Percentiles rank a stretch among this genome's conserved stretches.
Evolutionary conservation across 78 protist genomes (phyloP).

Genomic region (Dictyostelium firmibasis): DNA sequence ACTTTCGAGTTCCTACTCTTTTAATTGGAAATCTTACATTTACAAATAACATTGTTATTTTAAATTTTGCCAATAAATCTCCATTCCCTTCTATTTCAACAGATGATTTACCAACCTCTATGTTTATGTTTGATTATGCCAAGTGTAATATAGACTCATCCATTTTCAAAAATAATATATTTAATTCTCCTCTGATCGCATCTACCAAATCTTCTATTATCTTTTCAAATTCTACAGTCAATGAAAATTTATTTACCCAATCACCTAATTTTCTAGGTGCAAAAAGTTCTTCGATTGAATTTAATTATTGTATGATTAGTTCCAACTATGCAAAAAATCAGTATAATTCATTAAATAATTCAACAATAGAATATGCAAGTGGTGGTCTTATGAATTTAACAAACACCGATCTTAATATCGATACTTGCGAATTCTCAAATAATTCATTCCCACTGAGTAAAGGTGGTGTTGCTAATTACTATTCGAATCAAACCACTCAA

Average conservation of each 20-base stretch:
- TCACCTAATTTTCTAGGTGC: not conserved
- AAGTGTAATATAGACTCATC: not conserved
- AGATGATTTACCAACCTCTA: not conserved
- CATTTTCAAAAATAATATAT: not conserved
- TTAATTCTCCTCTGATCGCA: not conserved
- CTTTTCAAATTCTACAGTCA: not conserved
- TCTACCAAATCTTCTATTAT: not conserved
- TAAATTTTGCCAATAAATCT: not conserved
- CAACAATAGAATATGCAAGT: not conserved
- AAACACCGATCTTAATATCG: not conserved
- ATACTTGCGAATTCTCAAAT: not conserved
- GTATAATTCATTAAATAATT: not conserved
- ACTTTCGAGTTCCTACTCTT: not conserved
- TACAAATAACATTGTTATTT: not conserved
- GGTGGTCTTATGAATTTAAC: not conserved
- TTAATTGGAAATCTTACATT: not conserved
- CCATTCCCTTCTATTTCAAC: not conserved
- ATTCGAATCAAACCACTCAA: too few relatives aligned
- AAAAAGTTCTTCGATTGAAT: not conserved
- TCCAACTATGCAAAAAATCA: not conserved
- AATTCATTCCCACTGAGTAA: not conserved
- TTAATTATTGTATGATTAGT: not conserved
- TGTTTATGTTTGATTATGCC: not conserved
- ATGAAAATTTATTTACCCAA: not conserved
- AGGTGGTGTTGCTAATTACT: not conserved